Evolutionary conservation across 805 yeast species (phyloP).

Genomic region (Saccharomycopsis lassenensis): DNA sequence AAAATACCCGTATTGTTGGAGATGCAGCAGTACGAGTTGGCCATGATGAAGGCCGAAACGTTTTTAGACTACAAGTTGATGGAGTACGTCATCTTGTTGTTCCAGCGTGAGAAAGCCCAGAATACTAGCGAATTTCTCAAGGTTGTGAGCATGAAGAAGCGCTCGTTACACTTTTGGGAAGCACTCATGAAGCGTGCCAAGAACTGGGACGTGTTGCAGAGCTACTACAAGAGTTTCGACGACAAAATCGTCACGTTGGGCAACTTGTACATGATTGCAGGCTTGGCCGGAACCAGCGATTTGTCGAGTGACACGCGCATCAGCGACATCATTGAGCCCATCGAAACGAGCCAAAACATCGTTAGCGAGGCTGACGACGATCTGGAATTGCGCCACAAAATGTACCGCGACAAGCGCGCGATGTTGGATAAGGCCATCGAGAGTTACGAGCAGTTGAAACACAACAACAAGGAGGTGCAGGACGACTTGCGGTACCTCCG

Average conservation of each 20-base stretch:
- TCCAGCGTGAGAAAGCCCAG: too few relatives aligned
- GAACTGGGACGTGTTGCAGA: slow-evolving; percentile 11
- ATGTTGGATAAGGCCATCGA: slow-evolving; percentile 24
- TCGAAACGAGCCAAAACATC: too few relatives aligned
- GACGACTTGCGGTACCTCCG: slow-evolving; percentile 32
- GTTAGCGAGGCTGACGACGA: slow-evolving; percentile 14
- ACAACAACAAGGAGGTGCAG: slow-evolving; percentile 19
- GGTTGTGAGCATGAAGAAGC: slow-evolving; percentile 38
- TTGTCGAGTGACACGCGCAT: too few relatives aligned
- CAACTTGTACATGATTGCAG: slow-evolving; percentile 27
- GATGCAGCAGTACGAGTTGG: slow-evolving; percentile 63
- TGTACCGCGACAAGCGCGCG: slow-evolving; percentile 18
- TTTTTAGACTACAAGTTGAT: slow-evolving; percentile 52
- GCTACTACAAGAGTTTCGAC: slow-evolving; percentile 28
- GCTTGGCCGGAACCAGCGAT: slow-evolving; percentile 25
- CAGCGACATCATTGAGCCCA: slow-evolving; percentile 27
- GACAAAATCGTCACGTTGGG: slow-evolving; percentile 35
- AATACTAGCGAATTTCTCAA: slow-evolving; percentile 41
- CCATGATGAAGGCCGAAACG: slow-evolving; percentile 55
- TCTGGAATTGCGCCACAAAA: slow-evolving; percentile 18
- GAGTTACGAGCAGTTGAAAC: slow-evolving; percentile 24
- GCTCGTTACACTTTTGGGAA: slow-evolving; percentile 32
- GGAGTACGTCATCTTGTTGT: slow-evolving; percentile 41
- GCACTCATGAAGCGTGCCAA: slow-evolving; percentile 10
- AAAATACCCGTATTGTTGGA: slow-evolving; percentile 55